A percentile compares a stretch with the other conserved stretches of the same genome.
phyloP scores from a whole-genome alignment of 345 rosid species.

The Trapa bicornis region DNA sequence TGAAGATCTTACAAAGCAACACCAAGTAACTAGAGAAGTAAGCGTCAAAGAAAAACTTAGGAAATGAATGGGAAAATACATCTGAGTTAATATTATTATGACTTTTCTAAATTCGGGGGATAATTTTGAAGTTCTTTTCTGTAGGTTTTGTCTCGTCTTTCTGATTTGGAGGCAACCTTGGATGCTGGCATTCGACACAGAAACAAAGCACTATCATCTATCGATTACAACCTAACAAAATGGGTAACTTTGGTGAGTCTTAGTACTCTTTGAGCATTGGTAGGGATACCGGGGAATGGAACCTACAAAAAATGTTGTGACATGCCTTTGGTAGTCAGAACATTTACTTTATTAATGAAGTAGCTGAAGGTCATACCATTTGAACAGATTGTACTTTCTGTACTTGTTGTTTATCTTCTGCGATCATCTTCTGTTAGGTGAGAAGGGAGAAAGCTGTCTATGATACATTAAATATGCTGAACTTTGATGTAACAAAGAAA shows the following conservation, averaged over 20 bases:
- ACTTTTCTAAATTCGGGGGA: background rate
- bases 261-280: background rate
- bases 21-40: slow-evolving; percentile 90
- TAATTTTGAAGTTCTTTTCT: slow-evolving; percentile 15
- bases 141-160: slow-evolving; percentile 74
- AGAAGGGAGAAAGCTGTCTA: slow-evolving; percentile 89
- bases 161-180: slow-evolving; percentile 86
- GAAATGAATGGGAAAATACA: background rate
- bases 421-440: slow-evolving; percentile 32
- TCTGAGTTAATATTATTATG: too few species aligned
- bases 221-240: slow-evolving; percentile 55
- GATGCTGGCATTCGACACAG: slow-evolving; percentile 81
- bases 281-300: background rate
- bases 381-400: background rate
- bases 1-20: slow-evolving; percentile 75
- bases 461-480: slow-evolving; percentile 85
- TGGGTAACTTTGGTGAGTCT: slow-evolving; percentile 70
- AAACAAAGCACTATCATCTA: slow-evolving; percentile 54
- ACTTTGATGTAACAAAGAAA: slow-evolving; percentile 93
- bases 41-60: slow-evolving; percentile 10
- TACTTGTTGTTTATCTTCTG: background rate
- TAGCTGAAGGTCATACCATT: background rate
- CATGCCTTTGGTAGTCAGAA: too few species aligned
- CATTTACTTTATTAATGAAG: too few species aligned
- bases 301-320: too few species aligned